Percentiles rank a stretch among this genome's conserved stretches.
phyloP scores from a whole-genome alignment of 495 filamentous ascomycete species.

The Cenococcum geophilum region DNA sequence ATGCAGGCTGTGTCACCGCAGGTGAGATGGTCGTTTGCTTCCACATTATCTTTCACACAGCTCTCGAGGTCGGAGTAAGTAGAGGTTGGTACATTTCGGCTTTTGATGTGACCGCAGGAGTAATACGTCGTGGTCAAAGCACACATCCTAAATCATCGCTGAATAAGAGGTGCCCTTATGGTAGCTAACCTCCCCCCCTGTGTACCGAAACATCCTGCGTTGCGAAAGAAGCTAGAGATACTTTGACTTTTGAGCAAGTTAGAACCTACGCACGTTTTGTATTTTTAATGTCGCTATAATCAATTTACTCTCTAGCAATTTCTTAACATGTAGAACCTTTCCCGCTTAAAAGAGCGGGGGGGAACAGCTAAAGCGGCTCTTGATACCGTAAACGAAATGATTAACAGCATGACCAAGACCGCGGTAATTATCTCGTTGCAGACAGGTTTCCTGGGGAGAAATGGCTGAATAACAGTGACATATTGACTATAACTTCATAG shows the following conservation, averaged over 20 bases:
- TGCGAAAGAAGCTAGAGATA: too few relatives aligned
- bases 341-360: too few relatives aligned
- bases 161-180: too few relatives aligned
- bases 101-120: slow-evolving; percentile 14
- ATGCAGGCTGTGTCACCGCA: slow-evolving; percentile 15
- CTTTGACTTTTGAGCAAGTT: too few relatives aligned
- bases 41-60: slow-evolving; percentile 13
- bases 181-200: too few relatives aligned
- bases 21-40: slow-evolving; percentile 3
- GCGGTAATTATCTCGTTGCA: neutral
- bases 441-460: neutral
- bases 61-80: slow-evolving; percentile 9
- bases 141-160: slow-evolving; percentile 11
- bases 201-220: too few relatives aligned
- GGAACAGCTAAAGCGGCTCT: too few relatives aligned
- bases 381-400: neutral
- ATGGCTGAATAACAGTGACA: neutral
- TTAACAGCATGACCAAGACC: neutral
- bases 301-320: too few relatives aligned
- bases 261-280: too few relatives aligned
- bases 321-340: too few relatives aligned
- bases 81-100: slow-evolving; percentile 8
- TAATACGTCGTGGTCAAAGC: slow-evolving; percentile 15
- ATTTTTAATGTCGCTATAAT: too few relatives aligned
- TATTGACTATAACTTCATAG: neutral